Evolutionary conservation across 345 rosid genomes (phyloP), one percentile per base, ranked within the genome.

Genomic region (Acer saccharum): DNA sequence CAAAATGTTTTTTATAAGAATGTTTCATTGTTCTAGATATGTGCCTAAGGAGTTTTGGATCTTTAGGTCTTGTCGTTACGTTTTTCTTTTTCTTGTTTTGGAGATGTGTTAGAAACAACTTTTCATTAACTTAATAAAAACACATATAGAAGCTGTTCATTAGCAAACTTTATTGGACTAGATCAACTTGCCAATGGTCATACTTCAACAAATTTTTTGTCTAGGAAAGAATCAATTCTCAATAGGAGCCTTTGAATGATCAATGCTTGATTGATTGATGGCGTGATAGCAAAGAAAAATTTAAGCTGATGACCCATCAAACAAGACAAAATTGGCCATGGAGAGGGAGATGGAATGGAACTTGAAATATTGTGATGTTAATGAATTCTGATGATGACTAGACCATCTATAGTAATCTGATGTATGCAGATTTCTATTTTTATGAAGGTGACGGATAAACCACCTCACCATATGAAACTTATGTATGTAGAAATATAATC

Each of bases 281-380:
- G 23, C 1, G 3, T 10, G 12, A 68, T 8, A 10, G 57, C 48
- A 5, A 68, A 12, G 6, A 4, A 68, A 43, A 4, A 16, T 46
- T 21, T 46, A 44, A 68, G 58, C 32, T 46, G 32, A 46, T 16
- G 50, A 66, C 23, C 70, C 18, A n/a, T 35, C 43, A 41, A 48
- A 48, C 41, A 14, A 23, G 73, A 23, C 20, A n/a, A 50, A 50
- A 58, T 58, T 58, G 9, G 7, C 23, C 25, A 0, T 58, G 25
- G 27, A 58, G 63, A 58, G 21, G 9, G 12, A 21, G 63, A 2
- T 18, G 27, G 63, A 23, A 7, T 58, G 63, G 63, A 58, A 9
- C 12, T 58, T 58, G 21, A 14, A 58, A 58, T 78, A 12, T 65
- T 78, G n/a, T 43, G 87, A 86, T 75, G 90, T 85, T 85, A 75